Base-by-base conservation (phyloP, 2,329 filamentous ascomycete genomes). In the Hymenoscyphus albidus region DNA sequence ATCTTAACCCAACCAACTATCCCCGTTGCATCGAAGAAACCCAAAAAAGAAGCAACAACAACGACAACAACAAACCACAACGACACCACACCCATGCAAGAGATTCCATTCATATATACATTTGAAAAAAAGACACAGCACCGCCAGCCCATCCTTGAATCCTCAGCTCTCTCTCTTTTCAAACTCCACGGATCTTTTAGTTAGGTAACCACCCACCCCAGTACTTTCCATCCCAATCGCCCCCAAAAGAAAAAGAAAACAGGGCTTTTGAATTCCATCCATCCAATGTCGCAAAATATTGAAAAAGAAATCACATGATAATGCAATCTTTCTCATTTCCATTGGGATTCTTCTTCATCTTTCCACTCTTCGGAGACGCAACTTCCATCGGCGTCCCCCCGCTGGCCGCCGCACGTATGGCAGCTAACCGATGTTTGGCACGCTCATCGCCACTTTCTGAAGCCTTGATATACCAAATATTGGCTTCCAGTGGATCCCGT, bases 391-490 rank as follows among this genome's bases (percentile, higher is more conserved):
- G 70, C 39, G 62, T 71, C 5, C 73, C 74, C 58, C 74, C 74
- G 68, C 81, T 85, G 38, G 93, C 90, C 12, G 95, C 94, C 9
- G 91, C 90, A 67, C 90, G 86, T 67, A 99, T 99, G 51, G 93
- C 91, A 22, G 90, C 87, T 62, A 99, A 82, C 32, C 95, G 86
- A 73, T 95, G 90, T 76, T 90, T 94, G 60, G 95, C 95, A 64
- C 93, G 87, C 72, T 95, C 91, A 73, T 98, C 93, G 58, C 94
- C 95, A 59, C 92, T 86, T 70, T 97, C 94, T 16, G 95, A 94
- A 5, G 95, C 95, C 77, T 91, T 92, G 70, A 99, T 94, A 76
- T 99, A 99, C 94, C 93, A 98, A 39, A 97, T 91, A 74, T 99
- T 99, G 70, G 95, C 94, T 77, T 97, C 93, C 55, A 99, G 84